A percentile compares a stretch with the other conserved stretches of the same genome.
Evolutionary conservation across 2,329 filamentous ascomycete species (phyloP).

Genomic region (Claviceps sp.): DNA sequence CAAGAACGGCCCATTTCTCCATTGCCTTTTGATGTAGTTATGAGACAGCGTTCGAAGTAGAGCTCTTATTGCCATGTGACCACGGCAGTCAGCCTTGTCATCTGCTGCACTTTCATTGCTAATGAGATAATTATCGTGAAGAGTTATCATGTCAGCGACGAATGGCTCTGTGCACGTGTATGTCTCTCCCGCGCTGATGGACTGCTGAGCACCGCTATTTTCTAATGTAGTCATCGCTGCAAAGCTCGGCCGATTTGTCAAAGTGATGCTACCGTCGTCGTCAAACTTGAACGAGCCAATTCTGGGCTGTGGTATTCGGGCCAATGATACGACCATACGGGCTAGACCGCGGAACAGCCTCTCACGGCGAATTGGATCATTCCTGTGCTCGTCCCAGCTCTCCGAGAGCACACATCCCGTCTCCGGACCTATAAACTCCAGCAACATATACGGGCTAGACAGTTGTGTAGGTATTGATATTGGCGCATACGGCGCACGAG

Average conservation of each 20-base stretch:
- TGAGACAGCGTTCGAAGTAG: conserved; percentile 14
- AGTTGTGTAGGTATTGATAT: conserved; percentile 2
- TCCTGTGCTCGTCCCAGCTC: conserved; percentile 11
- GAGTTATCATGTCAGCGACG: conserved; percentile 13
- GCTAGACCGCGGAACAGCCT: conserved; percentile 17
- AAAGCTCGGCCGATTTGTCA: conserved; percentile 16
- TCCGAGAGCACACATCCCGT: conserved; percentile 15
- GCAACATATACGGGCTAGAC: conserved; percentile 11
- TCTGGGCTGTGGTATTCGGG: conserved; percentile 15
- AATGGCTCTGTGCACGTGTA: conserved; percentile 17
- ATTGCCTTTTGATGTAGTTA: conserved; percentile 12
- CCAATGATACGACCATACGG: conserved; percentile 15
- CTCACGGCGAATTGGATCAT: conserved; percentile 6
- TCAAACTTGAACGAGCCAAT: conserved; percentile 18
- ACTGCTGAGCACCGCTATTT: conserved; percentile 18
- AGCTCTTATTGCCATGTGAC: conserved; percentile 14
- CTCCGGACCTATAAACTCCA: conserved; percentile 14
- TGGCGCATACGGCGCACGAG: conserved; percentile 4
- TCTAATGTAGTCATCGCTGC: conserved; percentile 15
- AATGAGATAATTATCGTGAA: conserved; percentile 13
- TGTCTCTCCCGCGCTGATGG: conserved; percentile 16
- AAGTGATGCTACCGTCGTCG: conserved; percentile 16
- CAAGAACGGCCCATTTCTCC: conserved; percentile 15
- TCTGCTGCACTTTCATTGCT: conserved; percentile 12
- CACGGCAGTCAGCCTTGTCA: conserved; percentile 13